phyloP scores from a whole-genome alignment of 106 monocot species.

The Platanthera zijinensis region DNA sequence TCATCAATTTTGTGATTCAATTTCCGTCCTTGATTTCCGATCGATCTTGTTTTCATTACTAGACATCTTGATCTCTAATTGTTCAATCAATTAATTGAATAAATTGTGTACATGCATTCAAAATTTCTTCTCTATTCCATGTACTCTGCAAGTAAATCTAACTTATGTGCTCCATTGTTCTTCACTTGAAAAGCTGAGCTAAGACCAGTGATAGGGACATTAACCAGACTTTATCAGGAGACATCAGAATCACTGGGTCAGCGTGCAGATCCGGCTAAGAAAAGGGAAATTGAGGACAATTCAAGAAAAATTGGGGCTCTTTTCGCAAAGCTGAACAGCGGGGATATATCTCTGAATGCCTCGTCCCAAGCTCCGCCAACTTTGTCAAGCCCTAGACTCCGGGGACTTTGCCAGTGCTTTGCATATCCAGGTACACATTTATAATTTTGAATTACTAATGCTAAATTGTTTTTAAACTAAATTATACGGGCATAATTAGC shows the following conservation, averaged over 20 bases:
- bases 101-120: too few species aligned
- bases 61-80: too few species aligned
- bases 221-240: slow-evolving; percentile 81
- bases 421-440: slow-evolving; percentile 69
- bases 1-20: too few species aligned
- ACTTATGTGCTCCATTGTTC: slow-evolving; percentile 1
- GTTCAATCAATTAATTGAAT: too few species aligned
- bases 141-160: not conserved
- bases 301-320: slow-evolving; percentile 85
- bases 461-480: not conserved
- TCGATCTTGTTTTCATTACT: too few species aligned
- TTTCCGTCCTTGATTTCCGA: too few species aligned
- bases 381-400: slow-evolving; percentile 66
- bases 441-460: not conserved
- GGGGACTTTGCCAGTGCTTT: slow-evolving; percentile 69
- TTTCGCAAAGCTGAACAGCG: slow-evolving; percentile 72
- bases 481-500: not conserved
- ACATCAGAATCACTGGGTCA: slow-evolving; percentile 71
- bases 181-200: slow-evolving; percentile 63
- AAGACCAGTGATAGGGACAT: slow-evolving; percentile 67
- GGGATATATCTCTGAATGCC: slow-evolving; percentile 87
- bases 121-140: too few species aligned
- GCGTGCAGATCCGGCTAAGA: slow-evolving; percentile 68
- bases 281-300: slow-evolving; percentile 91
- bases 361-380: slow-evolving; percentile 75